Evolutionary conservation across 306 rosid species (phyloP), one percentile per base, ranked within the genome.

Genomic region (Quercus robur): DNA sequence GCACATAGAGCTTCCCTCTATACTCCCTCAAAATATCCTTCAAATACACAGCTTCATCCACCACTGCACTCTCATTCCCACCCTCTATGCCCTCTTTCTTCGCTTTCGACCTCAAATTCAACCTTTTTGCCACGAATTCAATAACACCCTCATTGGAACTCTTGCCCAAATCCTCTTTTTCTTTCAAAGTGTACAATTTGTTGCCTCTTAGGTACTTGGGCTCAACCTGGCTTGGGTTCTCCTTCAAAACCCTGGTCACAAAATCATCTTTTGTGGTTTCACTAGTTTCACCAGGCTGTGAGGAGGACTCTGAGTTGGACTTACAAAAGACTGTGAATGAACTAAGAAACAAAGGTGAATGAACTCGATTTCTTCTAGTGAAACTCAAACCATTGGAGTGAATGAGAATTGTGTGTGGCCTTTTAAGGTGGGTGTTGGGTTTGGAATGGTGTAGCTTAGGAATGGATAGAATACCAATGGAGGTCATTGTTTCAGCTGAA

Each of bases 141-240:
- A 83, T 57, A 66, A 84, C 30, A 74, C 92, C 90, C 71, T 18
- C 68, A 54, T 78, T 87, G n/a, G 80, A 59, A 20, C 41, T 77
- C 83, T 81, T 86, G 61, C 83, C 73, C 85, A 90, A 85, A 75
- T 75, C 57, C 88, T 91, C 91, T 70, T 77, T 91, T 82, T 93
- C 92, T 78, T 87, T 93, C 84, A 55, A 83, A 70, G 88, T 89
- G 76, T 85, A 91, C 17, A 93, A 83, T 82, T 90, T 90, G 31
- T 90, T 87, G 38, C 97, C 98, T 67, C 90, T 73, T 30, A 90
- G 82, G 83, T 77, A 90, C 93, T 90, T 90, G 72, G 94, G 90
- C 84, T 93, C 98, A 71, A 95, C 84, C 87, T 95, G 98, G 90
- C 92, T 91, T 23, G 98, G 99, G 61, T 93, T 95, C 70, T 95